Evolutionary conservation across 2,329 filamentous ascomycete species (phyloP), one percentile per base, ranked within the genome.

Genomic region (Byssothecium circinans): DNA sequence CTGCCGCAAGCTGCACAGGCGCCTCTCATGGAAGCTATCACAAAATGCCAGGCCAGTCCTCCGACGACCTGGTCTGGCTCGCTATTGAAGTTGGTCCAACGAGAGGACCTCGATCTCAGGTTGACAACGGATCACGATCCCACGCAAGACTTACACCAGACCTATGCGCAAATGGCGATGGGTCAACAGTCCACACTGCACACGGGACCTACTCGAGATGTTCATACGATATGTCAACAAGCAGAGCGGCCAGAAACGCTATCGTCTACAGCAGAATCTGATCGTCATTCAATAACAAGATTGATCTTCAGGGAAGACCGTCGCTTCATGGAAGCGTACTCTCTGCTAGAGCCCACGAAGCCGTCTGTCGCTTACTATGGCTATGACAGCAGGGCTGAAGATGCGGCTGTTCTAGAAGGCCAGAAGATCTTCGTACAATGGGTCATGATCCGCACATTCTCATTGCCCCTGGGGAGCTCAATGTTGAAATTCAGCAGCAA

Each of bases 261-360:
- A 45, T 87, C 94, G 54, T 89, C 89, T 38, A 86, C 87, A 5
- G 87, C 90, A 45, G 91, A 94, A 66, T 87, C 86, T 25, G 89
- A 96, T 63, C 84, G 91, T 22, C 64, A 70, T 85, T 92, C 68
- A 81, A 84, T 97, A 7, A 95, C 94, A 23, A 84, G 86, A 42
- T 78, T 94, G 8, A 86, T 99, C 22, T 99, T 97, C 78, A 86
- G 85, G 50, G 91, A 97, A 56, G 94, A 99, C 63, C 84, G 91
- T 50, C 86, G 94, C 29, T 85, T 95, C 45, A 85, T 90, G 52
- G 94, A 99, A 73, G 94, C 91, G 0, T 85, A 86, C 45, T 84
- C 81, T 43, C 78, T 99, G 45, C 78, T 99, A n/a, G 91, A 94
- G 47, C 94, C 94, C 22, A 84, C 87, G 43, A 89, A 87, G 62